Conservation (phyloP, 495 filamentous ascomycete species). For the Cercophora scortea region DNA sequence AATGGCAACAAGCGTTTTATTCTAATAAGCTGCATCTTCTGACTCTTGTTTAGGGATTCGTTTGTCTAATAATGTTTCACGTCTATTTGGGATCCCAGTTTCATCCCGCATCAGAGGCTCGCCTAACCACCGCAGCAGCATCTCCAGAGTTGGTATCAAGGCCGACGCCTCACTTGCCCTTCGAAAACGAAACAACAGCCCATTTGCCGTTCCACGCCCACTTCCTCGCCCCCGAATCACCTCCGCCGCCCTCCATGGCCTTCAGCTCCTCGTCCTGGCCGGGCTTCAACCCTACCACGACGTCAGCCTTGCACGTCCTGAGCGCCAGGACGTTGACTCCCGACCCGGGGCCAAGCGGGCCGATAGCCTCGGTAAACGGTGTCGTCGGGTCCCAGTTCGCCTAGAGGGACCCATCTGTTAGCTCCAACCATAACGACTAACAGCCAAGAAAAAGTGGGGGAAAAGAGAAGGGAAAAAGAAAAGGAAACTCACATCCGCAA, state of each 20-base stretch:
- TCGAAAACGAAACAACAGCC: slow-evolving; percentile 84
- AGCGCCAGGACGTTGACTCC: slow-evolving; percentile 77
- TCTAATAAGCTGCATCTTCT: no score
- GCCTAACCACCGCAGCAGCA: no score
- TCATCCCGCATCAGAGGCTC: no score
- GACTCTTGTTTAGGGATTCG: no score
- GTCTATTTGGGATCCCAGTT: no score
- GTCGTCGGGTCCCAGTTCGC: slow-evolving; percentile 83
- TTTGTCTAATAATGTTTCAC: no score
- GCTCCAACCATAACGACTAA: neutral
- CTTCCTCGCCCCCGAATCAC: slow-evolving; percentile 63
- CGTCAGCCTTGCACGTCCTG: slow-evolving; percentile 92
- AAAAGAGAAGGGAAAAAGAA: no score
- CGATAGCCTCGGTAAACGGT: slow-evolving; percentile 77
- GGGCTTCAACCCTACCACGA: slow-evolving; percentile 77
- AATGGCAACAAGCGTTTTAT: no score
- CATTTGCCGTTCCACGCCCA: slow-evolving; percentile 98
- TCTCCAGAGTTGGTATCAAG: no score
- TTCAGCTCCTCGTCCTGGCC: slow-evolving; percentile 76
- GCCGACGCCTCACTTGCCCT: slow-evolving; percentile 11
- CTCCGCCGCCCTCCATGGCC: slow-evolving; percentile 57
- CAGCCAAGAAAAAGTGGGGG: neutral
- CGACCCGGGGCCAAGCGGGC: slow-evolving; percentile 71
- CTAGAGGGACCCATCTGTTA: slow-evolving; percentile 29
- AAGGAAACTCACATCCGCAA: slow-evolving; percentile 61